Base-by-base conservation (phyloP, 495 filamentous ascomycete species). In the Tuber indicum region DNA sequence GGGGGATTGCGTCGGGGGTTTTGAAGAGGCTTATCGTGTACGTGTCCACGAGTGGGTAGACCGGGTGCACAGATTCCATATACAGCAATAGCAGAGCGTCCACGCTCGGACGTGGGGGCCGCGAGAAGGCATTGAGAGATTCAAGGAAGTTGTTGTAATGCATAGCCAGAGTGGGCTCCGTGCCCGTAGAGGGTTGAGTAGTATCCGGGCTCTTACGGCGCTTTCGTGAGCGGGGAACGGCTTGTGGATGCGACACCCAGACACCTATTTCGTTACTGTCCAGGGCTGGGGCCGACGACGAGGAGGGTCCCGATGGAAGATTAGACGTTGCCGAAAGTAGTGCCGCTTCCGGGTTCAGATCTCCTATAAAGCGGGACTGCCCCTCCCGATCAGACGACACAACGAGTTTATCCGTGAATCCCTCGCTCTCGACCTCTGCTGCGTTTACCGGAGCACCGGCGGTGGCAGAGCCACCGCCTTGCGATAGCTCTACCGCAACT, bases 321-420 rank as follows among this genome's bases (percentile, higher is more conserved):
- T 83, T 84, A 70, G 84, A 77, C 17, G 85, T 72, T 42, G 81
- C 83, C 62, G 85, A 85, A 9, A 85, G 84, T 78, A 88, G 86
- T 6, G 86, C 83, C 43, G 86, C 84, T 79, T 88, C 86, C 12
- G 87, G 87, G 74, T 87, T 88, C 17, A 87, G 80, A 76, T 87
- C 86, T 42, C 87, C 87, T 42, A 88, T 84, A 71, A 88, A 88
- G 43, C 86, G 82, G 42, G 79, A 62, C 47, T 81, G 71, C 39
- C 16, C 58, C 1, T 36, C 58, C 14, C 9, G 14, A 32, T 19
- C 58, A 17, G 26, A 36, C 10, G 58, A 66, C 32, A 66, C 58
- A 36, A 12, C 58, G 58, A 66, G 58, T 36, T 66, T 66, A 36
- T 66, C 58, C 16, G 58, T 19, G 58, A 66, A 66, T 36, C 26